These are phyloP conservation scores for Glycine latifolia DNA, from an alignment of 306 rosid genomes.

Conservation along the genomic window DNA sequence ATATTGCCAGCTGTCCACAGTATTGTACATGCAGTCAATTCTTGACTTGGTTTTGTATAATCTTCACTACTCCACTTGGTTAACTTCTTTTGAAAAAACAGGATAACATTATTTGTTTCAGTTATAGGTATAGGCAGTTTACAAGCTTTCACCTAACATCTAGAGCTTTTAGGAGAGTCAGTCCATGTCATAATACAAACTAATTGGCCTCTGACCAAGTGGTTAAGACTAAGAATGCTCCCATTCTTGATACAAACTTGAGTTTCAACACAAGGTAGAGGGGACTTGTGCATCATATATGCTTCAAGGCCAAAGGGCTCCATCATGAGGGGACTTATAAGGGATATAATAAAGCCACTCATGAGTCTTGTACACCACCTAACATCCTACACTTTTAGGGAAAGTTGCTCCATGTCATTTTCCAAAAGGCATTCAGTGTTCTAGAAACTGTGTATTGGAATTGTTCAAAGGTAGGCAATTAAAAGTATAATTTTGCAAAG, in stretches of 20 bases:
- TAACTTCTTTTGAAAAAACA: not conserved
- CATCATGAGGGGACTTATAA: not conserved
- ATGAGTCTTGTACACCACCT: not conserved
- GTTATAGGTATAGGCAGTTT: not conserved
- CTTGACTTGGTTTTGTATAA: not conserved
- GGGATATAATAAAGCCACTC: not conserved
- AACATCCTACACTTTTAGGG: not conserved
- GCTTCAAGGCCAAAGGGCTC: not conserved
- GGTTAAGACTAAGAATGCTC: not conserved
- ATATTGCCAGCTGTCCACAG: no score
- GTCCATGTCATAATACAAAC: not conserved
- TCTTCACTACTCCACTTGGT: constrained; percentile 8
- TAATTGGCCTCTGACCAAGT: not conserved
- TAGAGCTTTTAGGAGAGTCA: not conserved
- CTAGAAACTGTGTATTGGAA: not conserved
- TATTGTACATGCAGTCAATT: no score
- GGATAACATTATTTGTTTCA: not conserved
- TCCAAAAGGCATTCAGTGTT: not conserved
- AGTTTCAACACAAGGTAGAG: not conserved
- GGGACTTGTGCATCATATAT: not conserved
- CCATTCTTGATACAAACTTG: not conserved
- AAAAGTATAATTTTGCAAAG: not conserved
- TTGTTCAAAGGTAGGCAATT: not conserved
- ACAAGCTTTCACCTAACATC: not conserved
- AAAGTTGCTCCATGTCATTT: not conserved